Evolutionary conservation across 257 asterid genomes (phyloP), one percentile per base, ranked within the genome.

Genomic region (Linderniella brevidens): DNA sequence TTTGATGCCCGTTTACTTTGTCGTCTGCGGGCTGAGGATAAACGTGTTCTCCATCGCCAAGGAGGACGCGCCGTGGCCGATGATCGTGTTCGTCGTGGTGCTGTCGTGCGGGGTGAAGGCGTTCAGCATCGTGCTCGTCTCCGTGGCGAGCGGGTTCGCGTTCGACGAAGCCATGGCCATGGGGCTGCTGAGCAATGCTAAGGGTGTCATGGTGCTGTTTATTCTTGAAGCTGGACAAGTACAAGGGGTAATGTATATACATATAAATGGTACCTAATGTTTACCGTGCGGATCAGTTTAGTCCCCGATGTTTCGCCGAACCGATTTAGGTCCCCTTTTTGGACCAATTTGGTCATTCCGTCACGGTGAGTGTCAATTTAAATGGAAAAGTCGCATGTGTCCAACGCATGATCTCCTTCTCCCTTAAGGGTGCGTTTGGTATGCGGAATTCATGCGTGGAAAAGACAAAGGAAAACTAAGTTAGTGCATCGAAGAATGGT

Each of bases 221-320:
- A 64, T 85, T 62, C 85, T 90, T 45, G 99, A 85, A 66, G 58
- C 79, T 11, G 96, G 94, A 18, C 79, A 74, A 56, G 59, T 76
- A 9, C 93, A 85, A 62, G 68, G 67, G 79, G 95, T 80, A 64
- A n/a, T 8, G n/a, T n/a, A n/a, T n/a, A n/a, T n/a, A n/a, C n/a
- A n/a, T n/a, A n/a, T n/a, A n/a, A n/a, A n/a, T n/a, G n/a, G n/a
- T n/a, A n/a, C n/a, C n/a, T n/a, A n/a, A n/a, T n/a, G n/a, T n/a
- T n/a, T n/a, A n/a, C n/a, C n/a, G n/a, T n/a, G n/a, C n/a, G n/a
- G n/a, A n/a, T n/a, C n/a, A n/a, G n/a, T n/a, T n/a, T n/a, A n/a
- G n/a, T n/a, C n/a, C n/a, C n/a, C n/a, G n/a, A n/a, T n/a, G n/a
- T n/a, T n/a, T n/a, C n/a, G n/a, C n/a, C n/a, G n/a, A n/a, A n/a